Evolutionary conservation across 495 filamentous ascomycete species (phyloP), one percentile per base, ranked within the genome.

Genomic region (Daldinia vernicosa): DNA sequence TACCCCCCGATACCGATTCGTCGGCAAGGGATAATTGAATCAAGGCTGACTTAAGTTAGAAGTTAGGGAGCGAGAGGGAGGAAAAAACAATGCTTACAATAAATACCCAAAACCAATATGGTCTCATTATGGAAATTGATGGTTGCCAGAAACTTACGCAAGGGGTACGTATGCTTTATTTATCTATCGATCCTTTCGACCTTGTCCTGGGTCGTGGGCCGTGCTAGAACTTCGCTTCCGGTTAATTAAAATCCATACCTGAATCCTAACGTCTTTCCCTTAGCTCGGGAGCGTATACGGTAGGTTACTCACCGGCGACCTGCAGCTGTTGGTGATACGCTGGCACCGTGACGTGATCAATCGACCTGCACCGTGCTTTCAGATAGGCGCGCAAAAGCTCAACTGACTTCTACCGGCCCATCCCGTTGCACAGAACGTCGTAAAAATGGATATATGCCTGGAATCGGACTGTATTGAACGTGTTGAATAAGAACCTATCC

Each of bases 81-180:
- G 3, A 35, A 17, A 33, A 35, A 19, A 68, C 8, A 26, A 53
- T 52, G 15, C 17, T 61, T 19, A 71, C 12, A 11, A 22, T 47
- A 47, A 11, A 22, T 47, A 47, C 17, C 43, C 9, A 8, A 47
- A 47, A 37, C 26, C 12, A 54, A 54, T 57, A 57, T 53, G 65
- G 55, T 66, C 26, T 62, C 61, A 53, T 69, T 58, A 56, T 65
- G n/a, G 50, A 65, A 60, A 60, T 67, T 59, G 53, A 33, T 58
- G 33, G 27, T 19, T 65, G 50, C 50, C 17, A 53, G 51, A 26
- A 45, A 27, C 17, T 43, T 47, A 27, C 40, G 43, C 66, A 66
- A 60, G 62, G 61, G 62, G 64, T 73, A 73, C 66, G 62, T 69
- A 66, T 47, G 62, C 70, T 63, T 60, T 66, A 66, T 62, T 68